Base-by-base conservation (phyloP, 2,329 filamentous ascomycete genomes). In the Ustilaginoidea virens region DNA sequence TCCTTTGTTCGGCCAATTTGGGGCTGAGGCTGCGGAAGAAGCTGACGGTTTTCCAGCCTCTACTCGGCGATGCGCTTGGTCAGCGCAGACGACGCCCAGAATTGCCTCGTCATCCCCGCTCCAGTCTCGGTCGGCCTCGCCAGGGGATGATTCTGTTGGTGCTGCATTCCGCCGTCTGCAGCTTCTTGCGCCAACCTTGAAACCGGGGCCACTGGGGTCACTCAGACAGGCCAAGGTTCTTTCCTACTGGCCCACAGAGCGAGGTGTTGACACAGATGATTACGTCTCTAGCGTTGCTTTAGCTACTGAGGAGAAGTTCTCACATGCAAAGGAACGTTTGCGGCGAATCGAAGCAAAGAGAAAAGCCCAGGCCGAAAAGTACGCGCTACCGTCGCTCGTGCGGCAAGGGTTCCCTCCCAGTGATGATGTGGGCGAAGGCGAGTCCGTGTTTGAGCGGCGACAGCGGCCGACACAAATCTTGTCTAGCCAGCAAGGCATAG, bases 261-360 rank as follows among this genome's bases (percentile, higher is more conserved):
- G 49, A 6, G 56, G 53, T 12, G 39, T 49, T 3, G 41, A 46
- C 12, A 47, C 46, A 2, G 41, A 44, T 5, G 40, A 44, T 23
- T 61, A 61, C 30, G 33, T 55, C 3, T 58, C 56, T 11, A 56
- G 51, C 22, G 46, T 59, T 13, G 45, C 48, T 5, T 32, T 46
- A 9, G 53, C 50, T 5, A 48, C 44, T 6, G 52, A 52, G 3
- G 50, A 44, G 21, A 47, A 51, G 33, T 48, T 55, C 27, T 45
- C 50, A 7, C 43, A 42, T 4, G 51, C 49, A 7, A 47, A 48
- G 30, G 43, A 50, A 29, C 45, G 53, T 16, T 39, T 48, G 10
- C 44, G 47, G 27, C 48, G 33, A 31, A 46, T 49, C 7, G 48
- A 55, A 30, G 44, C 38, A 14, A 50, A 39, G 32, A 49, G 48